Evolutionary conservation across 805 yeast species (phyloP), one percentile per base, ranked within the genome.

Genomic region (Lachancea thermotolerans): DNA sequence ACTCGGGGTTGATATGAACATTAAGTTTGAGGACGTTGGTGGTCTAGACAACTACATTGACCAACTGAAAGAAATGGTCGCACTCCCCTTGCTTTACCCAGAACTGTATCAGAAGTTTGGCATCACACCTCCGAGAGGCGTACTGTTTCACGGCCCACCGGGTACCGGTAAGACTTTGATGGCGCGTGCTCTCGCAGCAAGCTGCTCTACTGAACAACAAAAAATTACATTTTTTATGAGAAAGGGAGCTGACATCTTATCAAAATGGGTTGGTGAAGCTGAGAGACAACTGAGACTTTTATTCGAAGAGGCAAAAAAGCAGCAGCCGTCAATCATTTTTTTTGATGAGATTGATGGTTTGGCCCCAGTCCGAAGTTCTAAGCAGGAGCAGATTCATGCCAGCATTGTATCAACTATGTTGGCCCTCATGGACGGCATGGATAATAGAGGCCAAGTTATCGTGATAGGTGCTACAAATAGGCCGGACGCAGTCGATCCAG

Each of bases 201-300:
- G 95, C 52, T 89, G 96, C 56, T 85, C 96, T 0, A 79, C 95
- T 0, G 81, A 85, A 14, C 81, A 82, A 11, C 73, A 83, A 49
- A 91, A 93, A 54, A 89, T 93, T 47, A 89, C 99, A 0, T 93
- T 93, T 59, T 93, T 89, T 66, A 93, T 93, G 99, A 72, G 99
- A 50, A 93, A 93, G 62, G 99, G 99, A 52, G 98, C 99, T 0
- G 99, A 93, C 64, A 85, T 95, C 60, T 70, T 93, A 55, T 86
- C 96, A 37, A 93, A 93, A 68, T 93, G 99, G 99, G 98, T 93
- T 3, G 99, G 99, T 57, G 99, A 93, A 65, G 98, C 98, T 5
- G 99, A 93, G 66, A 75, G 99, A 53, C 98, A 93, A 63, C 70
- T 93, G 49, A 71, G 99, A 48, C 69, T 91, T 36, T 68, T 93